These are phyloP conservation scores for Solanum gracilifrons DNA, from an alignment of 257 asterid genomes.

Conservation along the genomic window DNA sequence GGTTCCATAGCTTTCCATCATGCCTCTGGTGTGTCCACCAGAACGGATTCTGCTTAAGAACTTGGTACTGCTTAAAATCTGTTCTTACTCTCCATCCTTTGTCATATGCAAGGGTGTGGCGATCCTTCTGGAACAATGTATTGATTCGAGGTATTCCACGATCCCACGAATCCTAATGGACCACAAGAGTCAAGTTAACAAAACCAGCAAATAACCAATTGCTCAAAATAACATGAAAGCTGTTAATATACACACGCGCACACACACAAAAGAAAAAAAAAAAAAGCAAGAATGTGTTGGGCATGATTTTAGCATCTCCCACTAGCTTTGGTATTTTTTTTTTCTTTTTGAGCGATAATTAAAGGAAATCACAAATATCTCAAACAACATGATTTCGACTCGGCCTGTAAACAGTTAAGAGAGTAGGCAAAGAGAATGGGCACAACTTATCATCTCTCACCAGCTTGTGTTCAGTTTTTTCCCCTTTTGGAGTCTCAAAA, in stretches of 20 bases:
- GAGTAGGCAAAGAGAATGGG: not conserved
- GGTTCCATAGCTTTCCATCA: slow-evolving; percentile 96
- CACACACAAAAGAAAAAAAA: accelerated
- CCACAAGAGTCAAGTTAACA: not conserved
- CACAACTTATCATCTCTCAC: not conserved
- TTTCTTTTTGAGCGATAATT: not conserved
- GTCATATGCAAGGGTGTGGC: slow-evolving; percentile 98
- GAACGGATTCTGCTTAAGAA: slow-evolving; percentile 95
- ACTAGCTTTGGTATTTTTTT: not conserved
- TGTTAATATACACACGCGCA: not conserved
- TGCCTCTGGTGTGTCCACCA: slow-evolving; percentile 99
- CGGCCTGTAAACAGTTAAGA: not conserved
- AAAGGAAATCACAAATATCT: not conserved
- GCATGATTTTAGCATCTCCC: not conserved
- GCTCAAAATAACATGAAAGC: not conserved
- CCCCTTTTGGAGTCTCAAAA: not conserved
- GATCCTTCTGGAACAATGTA: slow-evolving; percentile 94
- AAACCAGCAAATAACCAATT: not conserved
- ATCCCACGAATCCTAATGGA: slow-evolving; percentile 91
- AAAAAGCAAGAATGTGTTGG: not conserved
- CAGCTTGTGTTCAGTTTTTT: not conserved
- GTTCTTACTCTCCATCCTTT: slow-evolving; percentile 99
- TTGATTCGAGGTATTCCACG: slow-evolving; percentile 99
- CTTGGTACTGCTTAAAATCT: slow-evolving; percentile 98
- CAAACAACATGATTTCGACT: not conserved